phyloP scores from a whole-genome alignment of 371 early-diverging fungal species.

The Synchytrium microbalum region DNA sequence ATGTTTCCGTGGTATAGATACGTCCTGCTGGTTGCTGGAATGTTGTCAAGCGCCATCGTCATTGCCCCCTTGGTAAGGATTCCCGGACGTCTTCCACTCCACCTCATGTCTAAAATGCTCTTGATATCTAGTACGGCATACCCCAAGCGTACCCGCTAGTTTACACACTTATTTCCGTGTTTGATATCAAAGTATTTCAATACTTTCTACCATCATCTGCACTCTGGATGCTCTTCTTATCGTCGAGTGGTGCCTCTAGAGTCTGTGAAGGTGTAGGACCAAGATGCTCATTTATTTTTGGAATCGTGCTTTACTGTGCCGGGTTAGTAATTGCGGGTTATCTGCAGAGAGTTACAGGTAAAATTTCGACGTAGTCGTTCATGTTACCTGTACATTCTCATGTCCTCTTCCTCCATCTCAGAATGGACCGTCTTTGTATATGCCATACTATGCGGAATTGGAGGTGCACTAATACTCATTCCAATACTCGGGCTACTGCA shows the following conservation, averaged over 20 bases:
- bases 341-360: not conserved
- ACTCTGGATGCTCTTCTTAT: not conserved
- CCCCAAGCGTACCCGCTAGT: not conserved
- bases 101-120: not conserved
- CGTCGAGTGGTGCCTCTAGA: not conserved
- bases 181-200: not conserved
- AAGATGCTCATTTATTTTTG: not conserved
- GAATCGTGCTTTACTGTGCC: not conserved
- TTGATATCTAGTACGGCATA: not conserved
- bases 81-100: not conserved
- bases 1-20: not conserved
- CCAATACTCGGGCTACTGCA: not conserved
- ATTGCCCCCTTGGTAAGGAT: not conserved
- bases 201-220: not conserved
- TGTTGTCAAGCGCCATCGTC: not conserved
- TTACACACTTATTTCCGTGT: not conserved
- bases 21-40: not conserved
- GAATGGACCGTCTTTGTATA: not conserved
- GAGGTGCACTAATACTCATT: not conserved
- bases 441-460: not conserved
- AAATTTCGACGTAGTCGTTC: too few species aligned
- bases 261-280: not conserved
- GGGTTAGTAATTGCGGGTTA: not conserved
- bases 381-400: too few species aligned
- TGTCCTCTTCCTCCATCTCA: too few species aligned